These are phyloP conservation scores for Pholiota adiposa DNA, from an alignment of 1,284 basidiomycete genomes.

Conservation along the genomic window DNA sequence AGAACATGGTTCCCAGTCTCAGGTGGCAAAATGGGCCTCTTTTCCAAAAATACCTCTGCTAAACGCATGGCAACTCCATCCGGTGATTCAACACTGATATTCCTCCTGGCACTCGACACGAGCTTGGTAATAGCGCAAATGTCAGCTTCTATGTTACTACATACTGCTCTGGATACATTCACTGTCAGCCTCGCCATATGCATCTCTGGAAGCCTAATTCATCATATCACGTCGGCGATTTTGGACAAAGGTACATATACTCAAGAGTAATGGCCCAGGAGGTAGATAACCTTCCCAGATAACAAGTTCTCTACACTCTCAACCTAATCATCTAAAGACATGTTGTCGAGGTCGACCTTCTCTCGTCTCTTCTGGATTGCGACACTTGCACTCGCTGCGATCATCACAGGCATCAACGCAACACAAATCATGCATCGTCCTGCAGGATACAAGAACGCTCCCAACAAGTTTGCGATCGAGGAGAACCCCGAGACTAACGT, in stretches of 20 bases:
- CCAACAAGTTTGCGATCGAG: conserved; percentile 41
- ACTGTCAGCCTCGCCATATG: conserved; percentile 1
- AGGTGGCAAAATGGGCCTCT: background rate
- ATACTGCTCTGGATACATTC: background rate
- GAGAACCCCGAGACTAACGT: conserved; percentile 41
- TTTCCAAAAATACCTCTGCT: conserved; percentile 13
- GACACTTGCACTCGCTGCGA: conserved; percentile 21
- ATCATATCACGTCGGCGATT: background rate
- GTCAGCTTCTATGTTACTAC: background rate
- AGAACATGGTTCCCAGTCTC: background rate
- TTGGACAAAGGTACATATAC: conserved; percentile 18
- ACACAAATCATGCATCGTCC: conserved; percentile 65
- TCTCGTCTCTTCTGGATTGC: conserved; percentile 29
- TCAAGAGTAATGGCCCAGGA: background rate
- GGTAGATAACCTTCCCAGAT: background rate
- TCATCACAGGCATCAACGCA: conserved; percentile 36
- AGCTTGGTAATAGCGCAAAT: background rate
- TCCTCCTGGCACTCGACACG: background rate
- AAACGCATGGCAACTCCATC: conserved; percentile 17
- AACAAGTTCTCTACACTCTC: background rate
- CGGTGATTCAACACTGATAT: background rate
- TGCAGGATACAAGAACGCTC: conserved; percentile 46
- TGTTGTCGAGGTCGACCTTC: conserved; percentile 18
- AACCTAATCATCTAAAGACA: background rate
- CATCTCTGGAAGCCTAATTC: background rate